These are phyloP conservation scores for Verticillium alfalfae DNA, from an alignment of 2,329 filamentous ascomycete species.

Conservation along the genomic window DNA sequence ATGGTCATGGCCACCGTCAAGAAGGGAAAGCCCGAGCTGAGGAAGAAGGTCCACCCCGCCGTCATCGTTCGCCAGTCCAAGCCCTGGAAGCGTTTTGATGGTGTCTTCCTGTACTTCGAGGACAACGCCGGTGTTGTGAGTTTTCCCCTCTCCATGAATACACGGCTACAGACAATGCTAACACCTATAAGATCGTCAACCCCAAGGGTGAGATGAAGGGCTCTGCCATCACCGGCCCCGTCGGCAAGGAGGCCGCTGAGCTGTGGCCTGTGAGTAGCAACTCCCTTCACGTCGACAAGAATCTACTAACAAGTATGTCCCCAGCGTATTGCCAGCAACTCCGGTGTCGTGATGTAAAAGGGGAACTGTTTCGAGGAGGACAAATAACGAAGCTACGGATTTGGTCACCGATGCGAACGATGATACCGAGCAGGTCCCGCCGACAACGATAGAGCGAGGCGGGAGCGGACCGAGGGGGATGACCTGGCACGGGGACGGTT, in stretches of 20 bases:
- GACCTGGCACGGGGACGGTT: constrained; percentile 12
- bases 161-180: constrained; percentile 20
- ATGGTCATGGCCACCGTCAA: constrained; percentile 99
- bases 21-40: constrained; percentile 99
- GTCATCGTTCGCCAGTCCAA: constrained; percentile 99
- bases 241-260: constrained; percentile 99
- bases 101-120: constrained; percentile 99
- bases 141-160: constrained; percentile 23
- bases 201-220: constrained; percentile 99
- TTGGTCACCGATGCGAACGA: constrained; percentile 4
- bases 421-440: constrained; percentile 6
- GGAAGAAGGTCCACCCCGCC: constrained; percentile 99
- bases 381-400: constrained; percentile 3
- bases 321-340: constrained; percentile 99
- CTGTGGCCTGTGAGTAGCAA: constrained; percentile 81
- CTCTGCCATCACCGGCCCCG: constrained; percentile 96
- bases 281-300: not conserved
- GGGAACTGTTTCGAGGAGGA: constrained; percentile 11
- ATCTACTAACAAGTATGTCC: constrained; percentile 22
- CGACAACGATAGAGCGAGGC: constrained; percentile 11
- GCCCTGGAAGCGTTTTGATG: constrained; percentile 98
- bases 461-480: constrained; percentile 12
- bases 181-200: constrained; percentile 80
- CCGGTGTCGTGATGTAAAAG: constrained; percentile 98
- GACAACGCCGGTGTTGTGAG: constrained; percentile 98